Percentiles rank a stretch among this genome's conserved stretches.
Conservation (phyloP, 257 asterid species). For the Rhazya stricta region DNA sequence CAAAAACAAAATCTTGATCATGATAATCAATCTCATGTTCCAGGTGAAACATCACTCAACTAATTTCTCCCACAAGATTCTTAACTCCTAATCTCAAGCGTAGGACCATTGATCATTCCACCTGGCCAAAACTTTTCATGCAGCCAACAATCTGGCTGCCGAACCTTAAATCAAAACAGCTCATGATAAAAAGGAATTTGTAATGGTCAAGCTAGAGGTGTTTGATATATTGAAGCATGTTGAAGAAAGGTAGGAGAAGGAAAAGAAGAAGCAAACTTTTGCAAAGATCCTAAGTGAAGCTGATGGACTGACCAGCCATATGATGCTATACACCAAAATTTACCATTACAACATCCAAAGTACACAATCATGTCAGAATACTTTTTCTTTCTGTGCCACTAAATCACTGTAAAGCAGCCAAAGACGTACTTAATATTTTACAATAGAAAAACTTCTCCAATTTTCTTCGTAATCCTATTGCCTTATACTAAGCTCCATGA, state of each 20-base stretch:
- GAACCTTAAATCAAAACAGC: not conserved
- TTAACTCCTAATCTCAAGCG: not conserved
- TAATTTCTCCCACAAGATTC: not conserved
- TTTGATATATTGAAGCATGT: not conserved
- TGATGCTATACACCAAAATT: not conserved
- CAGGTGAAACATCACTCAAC: not conserved
- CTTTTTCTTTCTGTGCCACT: not conserved
- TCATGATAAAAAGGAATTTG: not conserved
- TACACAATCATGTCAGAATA: not conserved
- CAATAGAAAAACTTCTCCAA: not conserved
- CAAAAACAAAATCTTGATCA: not conserved
- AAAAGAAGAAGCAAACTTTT: not conserved
- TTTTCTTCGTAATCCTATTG: no score
- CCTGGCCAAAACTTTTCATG: not conserved
- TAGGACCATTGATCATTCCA: not conserved
- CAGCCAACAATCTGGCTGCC: not conserved
- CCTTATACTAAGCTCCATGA: not conserved
- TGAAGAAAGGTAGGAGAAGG: not conserved
- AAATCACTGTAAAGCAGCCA: not conserved
- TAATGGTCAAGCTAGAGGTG: not conserved
- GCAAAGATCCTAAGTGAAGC: not conserved
- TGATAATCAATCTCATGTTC: not conserved
- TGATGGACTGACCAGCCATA: not conserved
- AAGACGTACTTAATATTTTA: not conserved
- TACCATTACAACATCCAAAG: not conserved